phyloP scores from a whole-genome alignment of 495 filamentous ascomycete genomes.

The Xylaria palmicola region DNA sequence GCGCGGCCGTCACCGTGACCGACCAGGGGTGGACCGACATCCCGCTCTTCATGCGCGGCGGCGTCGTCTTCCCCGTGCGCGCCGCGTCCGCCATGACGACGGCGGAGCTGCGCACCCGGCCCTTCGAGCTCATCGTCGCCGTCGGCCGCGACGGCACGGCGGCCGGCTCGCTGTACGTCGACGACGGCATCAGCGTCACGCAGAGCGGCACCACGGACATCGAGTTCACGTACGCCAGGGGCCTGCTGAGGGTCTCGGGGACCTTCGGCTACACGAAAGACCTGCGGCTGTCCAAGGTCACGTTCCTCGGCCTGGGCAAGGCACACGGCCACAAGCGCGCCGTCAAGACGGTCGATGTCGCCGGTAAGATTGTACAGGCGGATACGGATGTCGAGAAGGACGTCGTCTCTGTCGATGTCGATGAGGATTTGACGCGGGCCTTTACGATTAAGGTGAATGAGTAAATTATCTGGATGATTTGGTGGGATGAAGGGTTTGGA shows the following conservation, averaged over 20 bases:
- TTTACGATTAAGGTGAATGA: conserved; percentile 6
- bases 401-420: background rate
- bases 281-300: conserved; percentile 56
- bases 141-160: conserved; percentile 49
- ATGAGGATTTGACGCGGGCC: background rate
- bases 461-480: background rate
- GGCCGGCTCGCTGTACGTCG: conserved; percentile 53
- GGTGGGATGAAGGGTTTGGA: background rate
- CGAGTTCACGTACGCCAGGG: conserved; percentile 52
- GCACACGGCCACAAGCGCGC: background rate
- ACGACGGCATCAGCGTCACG: conserved; percentile 58
- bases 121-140: conserved; percentile 71
- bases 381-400: background rate
- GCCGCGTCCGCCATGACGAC: conserved; percentile 66
- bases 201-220: conserved; percentile 50
- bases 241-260: conserved; percentile 52
- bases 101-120: conserved; percentile 59
- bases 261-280: conserved; percentile 49
- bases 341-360: background rate
- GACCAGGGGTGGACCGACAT: conserved; percentile 63
- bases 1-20: conserved; percentile 49
- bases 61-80: conserved; percentile 66
- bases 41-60: conserved; percentile 70
- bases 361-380: background rate
- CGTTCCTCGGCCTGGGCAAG: conserved; percentile 47